A percentile compares a stretch with the other conserved stretches of the same genome.
phyloP scores from a whole-genome alignment of 352 stramenopile species.

The Globisporangium sylvaticum region DNA sequence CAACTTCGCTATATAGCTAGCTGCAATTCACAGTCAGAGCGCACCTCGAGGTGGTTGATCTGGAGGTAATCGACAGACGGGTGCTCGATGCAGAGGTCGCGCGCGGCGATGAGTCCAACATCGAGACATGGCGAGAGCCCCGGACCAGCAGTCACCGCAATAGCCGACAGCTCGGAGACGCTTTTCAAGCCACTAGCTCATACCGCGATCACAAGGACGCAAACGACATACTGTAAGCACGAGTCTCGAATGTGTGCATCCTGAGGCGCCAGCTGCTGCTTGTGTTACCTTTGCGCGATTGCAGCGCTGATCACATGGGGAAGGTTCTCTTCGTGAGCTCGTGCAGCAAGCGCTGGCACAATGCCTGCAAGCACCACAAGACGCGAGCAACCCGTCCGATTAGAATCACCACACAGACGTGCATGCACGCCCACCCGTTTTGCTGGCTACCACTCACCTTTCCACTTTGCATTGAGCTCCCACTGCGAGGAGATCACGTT shows the following conservation, averaged over 20 bases:
- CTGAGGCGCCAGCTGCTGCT: not conserved
- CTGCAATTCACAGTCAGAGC: not conserved
- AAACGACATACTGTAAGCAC: not conserved
- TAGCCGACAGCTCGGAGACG: conserved; percentile 87
- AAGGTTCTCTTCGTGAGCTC: conserved; percentile 94
- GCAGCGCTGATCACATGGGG: conserved; percentile 91
- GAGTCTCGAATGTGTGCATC: not conserved
- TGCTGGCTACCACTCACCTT: conserved; percentile 31
- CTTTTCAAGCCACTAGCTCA: conserved; percentile 54
- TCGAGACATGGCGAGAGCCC: conserved; percentile 97
- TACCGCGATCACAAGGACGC: not conserved
- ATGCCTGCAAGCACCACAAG: conserved; percentile 65
- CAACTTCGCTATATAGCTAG: not conserved
- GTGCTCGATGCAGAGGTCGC: conserved; percentile 84
- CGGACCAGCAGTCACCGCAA: conserved; percentile 95
- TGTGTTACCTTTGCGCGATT: conserved; percentile 76
- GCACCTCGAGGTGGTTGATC: conserved; percentile 96
- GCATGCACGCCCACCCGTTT: not conserved
- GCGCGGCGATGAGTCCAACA: conserved; percentile 85
- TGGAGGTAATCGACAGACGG: conserved; percentile 91
- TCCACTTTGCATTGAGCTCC: conserved; percentile 85
- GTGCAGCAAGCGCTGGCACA: conserved; percentile 92
- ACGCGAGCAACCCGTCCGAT: not conserved
- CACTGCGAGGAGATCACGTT: conserved; percentile 93
- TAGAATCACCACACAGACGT: not conserved